Evolutionary conservation across 192 early-diverging fungal species (phyloP), one percentile per base, ranked within the genome.

Genomic region (Linderina pennispora): DNA sequence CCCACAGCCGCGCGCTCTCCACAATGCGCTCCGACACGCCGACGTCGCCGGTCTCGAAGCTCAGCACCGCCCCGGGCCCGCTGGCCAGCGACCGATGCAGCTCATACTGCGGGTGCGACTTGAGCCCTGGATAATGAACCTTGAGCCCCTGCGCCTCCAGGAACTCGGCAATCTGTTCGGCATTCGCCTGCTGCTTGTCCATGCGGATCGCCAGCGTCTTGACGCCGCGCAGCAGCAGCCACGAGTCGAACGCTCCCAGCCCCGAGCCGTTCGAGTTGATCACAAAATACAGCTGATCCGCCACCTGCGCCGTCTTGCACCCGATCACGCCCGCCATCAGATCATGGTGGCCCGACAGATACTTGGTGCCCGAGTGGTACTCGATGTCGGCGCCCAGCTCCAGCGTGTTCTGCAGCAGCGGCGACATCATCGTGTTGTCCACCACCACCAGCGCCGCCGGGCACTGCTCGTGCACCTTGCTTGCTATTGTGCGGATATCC

Each of bases 361-460:
- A 98, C 72, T 98, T 98, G 41, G 96, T 98, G 16, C 91, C 96
- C 22, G 93, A 97, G 40, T 98, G 92, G 49, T 92, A 92, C 15
- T 84, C 86, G 39, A 98, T 89, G 65, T 97, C 92, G 1, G 90
- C 93, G 1, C 93, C 96, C 28, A 92, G 72, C 37, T 88, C 84
- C 36, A 98, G 69, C 1, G 92, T 87, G 47, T 81, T 83, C 62
- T 93, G 90, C 23, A 94, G 72, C 45, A 91, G 89, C 32, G 96
- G 96, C n/a, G 82, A 85, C 92, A 97, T 94, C 93, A 98, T 97
- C 34, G 96, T 98, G 62, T 98, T 98, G 48, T 98, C 96, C 9
- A 98, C 96, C 3, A 94, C 90, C 1, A 98, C 85, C 22, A 92
- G 58, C 23, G 89, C 88, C 28, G 79, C 64, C 7, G 92, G 91